Conservation (phyloP, 192 early-diverging fungal genomes). For the Thamnidium elegans region DNA sequence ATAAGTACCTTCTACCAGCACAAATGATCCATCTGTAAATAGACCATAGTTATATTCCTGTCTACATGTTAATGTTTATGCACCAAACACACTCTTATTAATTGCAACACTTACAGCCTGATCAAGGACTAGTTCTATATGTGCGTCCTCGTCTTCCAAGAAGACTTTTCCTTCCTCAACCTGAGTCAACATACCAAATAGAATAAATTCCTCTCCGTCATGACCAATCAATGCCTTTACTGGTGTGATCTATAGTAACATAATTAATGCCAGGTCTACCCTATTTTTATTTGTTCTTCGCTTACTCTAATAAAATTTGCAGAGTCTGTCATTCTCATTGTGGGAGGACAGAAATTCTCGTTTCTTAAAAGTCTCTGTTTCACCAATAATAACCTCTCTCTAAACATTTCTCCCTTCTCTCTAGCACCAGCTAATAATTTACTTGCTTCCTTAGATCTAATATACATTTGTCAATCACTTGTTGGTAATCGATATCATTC, state of each 20-base stretch:
- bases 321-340: slow-evolving; percentile 39
- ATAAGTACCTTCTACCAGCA: slow-evolving; percentile 79
- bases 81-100: background rate
- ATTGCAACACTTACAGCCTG: slow-evolving; percentile 39
- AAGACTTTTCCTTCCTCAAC: slow-evolving; percentile 75
- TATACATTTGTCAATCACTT: background rate
- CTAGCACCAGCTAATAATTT: slow-evolving; percentile 58
- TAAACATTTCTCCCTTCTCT: slow-evolving; percentile 63
- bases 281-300: background rate
- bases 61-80: background rate
- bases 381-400: slow-evolving; percentile 77
- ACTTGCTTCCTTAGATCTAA: slow-evolving; percentile 29
- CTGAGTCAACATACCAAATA: slow-evolving; percentile 89
- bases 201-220: slow-evolving; percentile 61
- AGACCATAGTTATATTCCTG: slow-evolving; percentile 60
- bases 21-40: slow-evolving; percentile 85
- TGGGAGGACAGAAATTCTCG: slow-evolving; percentile 69
- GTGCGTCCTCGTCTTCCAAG: slow-evolving; percentile 81
- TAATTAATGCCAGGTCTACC: background rate
- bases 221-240: slow-evolving; percentile 80
- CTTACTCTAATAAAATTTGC: slow-evolving; percentile 33
- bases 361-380: slow-evolving; percentile 79
- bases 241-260: slow-evolving; percentile 58
- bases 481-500: background rate
- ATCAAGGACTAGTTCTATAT: slow-evolving; percentile 72